Evolutionary conservation across 805 yeast genomes (phyloP).

Genomic region (Zygosaccharomyces pseudorouxii): DNA sequence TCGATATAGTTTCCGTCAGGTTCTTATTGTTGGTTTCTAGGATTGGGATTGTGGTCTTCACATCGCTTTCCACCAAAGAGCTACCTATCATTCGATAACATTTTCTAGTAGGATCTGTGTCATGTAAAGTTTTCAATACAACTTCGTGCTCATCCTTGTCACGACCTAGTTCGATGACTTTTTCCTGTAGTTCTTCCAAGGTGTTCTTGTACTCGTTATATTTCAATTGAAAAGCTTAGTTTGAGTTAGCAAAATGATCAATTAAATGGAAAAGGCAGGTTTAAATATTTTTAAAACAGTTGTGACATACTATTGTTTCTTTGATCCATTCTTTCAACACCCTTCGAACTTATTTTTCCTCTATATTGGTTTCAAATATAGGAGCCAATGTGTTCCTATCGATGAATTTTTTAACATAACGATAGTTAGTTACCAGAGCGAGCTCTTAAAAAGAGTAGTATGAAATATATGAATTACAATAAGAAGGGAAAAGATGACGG

Average conservation of each 20-base stretch:
- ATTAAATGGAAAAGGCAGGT: background rate
- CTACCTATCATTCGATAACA: constrained; percentile 95
- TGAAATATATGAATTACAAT: no score
- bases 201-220: constrained; percentile 51
- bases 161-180: constrained; percentile 44
- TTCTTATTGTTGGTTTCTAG: constrained; percentile 54
- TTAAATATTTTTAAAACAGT: background rate
- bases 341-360: background rate
- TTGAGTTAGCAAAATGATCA: background rate
- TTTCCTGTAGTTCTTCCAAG: constrained; percentile 43
- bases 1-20: constrained; percentile 29
- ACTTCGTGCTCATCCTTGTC: constrained; percentile 48
- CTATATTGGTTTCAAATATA: background rate
- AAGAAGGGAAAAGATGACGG: no score
- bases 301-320: constrained; percentile 17
- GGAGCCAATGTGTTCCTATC: background rate
- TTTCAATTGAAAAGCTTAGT: constrained; percentile 41
- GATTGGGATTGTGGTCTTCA: constrained; percentile 66
- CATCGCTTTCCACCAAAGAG: constrained; percentile 77
- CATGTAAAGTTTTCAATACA: constrained; percentile 54
- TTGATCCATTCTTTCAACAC: constrained; percentile 15
- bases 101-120: constrained; percentile 56
- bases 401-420: background rate
- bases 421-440: background rate
- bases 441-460: background rate